Evolutionary conservation across 257 asterid genomes (phyloP).

Genomic region (Gynochthodes officinalis): DNA sequence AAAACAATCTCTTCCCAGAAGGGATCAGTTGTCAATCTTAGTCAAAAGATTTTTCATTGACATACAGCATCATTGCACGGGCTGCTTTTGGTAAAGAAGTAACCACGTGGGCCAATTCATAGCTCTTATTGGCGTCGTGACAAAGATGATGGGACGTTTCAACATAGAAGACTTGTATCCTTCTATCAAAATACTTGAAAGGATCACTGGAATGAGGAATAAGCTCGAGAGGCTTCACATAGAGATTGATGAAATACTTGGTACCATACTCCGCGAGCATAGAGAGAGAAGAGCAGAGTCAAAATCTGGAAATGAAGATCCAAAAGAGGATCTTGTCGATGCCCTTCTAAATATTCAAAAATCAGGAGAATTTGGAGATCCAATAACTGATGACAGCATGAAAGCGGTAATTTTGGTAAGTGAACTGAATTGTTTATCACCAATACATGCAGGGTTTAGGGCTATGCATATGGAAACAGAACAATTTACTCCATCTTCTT

Average conservation of each 20-base stretch:
- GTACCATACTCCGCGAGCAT: conserved; percentile 10
- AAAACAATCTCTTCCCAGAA: not conserved
- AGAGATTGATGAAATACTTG: not conserved
- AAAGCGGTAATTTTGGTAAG: conserved; percentile 19
- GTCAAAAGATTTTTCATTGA: not conserved
- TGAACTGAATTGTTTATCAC: not conserved
- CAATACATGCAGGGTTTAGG: no score
- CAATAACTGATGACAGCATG: conserved; percentile 6
- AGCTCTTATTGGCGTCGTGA: not conserved
- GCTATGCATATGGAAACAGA: not conserved
- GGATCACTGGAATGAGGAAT: conserved; percentile 8
- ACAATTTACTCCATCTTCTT: no score
- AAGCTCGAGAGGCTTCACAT: not conserved
- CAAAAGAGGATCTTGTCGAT: conserved; percentile 18
- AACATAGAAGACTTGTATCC: conserved; percentile 13
- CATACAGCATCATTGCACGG: conserved; percentile 3
- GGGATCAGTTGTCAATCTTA: conserved; percentile 13
- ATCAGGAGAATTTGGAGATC: conserved; percentile 1
- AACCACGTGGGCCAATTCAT: conserved; percentile 8
- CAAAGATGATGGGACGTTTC: conserved; percentile 5
- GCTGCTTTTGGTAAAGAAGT: conserved; percentile 14
- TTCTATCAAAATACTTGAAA: not conserved
- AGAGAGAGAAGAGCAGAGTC: not conserved
- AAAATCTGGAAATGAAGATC: not conserved
- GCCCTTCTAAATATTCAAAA: conserved; percentile 15